Conservation (phyloP, 2,329 filamentous ascomycete species). For the Xylaria polymorpha region DNA sequence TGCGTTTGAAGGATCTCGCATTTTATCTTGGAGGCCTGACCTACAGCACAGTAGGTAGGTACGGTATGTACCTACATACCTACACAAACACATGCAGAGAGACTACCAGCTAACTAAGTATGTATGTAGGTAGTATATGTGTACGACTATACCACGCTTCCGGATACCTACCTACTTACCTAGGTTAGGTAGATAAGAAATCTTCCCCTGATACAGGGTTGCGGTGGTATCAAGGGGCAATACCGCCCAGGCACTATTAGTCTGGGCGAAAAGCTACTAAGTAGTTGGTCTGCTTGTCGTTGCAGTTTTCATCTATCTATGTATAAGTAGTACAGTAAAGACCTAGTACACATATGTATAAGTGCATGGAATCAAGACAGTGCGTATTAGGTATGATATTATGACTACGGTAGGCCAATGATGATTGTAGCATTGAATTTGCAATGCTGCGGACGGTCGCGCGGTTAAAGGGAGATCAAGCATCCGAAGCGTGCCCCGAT, state of each 20-base stretch:
- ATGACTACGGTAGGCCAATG: not conserved
- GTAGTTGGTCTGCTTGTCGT: not conserved
- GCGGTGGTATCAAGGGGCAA: conserved; percentile 1
- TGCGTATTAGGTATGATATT: not conserved
- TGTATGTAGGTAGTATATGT: no score
- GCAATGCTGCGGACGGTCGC: not conserved
- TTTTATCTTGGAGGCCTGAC: not conserved
- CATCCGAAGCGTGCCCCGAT: not conserved
- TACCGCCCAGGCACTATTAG: not conserved
- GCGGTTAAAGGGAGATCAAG: not conserved
- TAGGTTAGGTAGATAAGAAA: not conserved
- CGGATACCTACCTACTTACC: no score
- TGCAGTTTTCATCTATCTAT: not conserved
- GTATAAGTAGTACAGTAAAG: no score
- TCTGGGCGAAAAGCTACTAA: not conserved
- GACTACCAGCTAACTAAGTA: not conserved
- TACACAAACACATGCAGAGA: not conserved
- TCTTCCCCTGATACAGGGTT: not conserved
- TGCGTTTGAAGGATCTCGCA: not conserved
- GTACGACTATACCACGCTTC: not conserved
- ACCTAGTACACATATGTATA: not conserved
- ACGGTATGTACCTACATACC: no score
- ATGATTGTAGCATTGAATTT: not conserved
- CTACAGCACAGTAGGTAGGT: not conserved
- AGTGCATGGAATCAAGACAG: not conserved